Evolutionary conservation across 176 grass and related monocot genomes (phyloP).

Genomic region (Eremochloa ophiuroides): DNA sequence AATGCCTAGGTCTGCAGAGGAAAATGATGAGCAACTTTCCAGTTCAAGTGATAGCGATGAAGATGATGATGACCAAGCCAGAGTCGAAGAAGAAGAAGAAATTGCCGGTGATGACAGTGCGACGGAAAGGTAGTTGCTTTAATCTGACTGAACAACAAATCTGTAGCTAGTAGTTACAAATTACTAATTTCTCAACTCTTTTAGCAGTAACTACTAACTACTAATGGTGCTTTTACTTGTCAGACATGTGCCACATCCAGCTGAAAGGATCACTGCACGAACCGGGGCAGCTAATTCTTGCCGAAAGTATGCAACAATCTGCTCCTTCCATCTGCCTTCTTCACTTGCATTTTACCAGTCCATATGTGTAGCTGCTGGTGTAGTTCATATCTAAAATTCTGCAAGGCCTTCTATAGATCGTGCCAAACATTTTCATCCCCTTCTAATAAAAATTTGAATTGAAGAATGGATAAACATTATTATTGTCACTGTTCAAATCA

Average conservation of each 20-base stretch:
- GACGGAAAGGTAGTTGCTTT: slow-evolving; percentile 23
- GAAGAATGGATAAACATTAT: neutral
- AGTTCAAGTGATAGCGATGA: slow-evolving; percentile 17
- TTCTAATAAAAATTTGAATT: neutral
- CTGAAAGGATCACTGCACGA: too few species aligned
- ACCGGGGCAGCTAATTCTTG: neutral
- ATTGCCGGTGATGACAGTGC: neutral
- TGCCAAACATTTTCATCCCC: neutral
- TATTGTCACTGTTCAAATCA: neutral
- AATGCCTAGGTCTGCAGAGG: neutral
- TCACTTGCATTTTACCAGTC: neutral
- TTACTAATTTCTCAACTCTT: neutral
- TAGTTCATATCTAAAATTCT: neutral
- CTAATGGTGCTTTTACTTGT: neutral
- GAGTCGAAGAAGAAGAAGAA: neutral
- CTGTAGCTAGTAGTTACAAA: neutral
- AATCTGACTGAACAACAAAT: neutral
- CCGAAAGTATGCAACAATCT: neutral
- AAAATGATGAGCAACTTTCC: slow-evolving; percentile 4
- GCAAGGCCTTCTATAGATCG: neutral
- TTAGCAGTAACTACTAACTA: neutral
- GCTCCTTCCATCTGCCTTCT: neutral
- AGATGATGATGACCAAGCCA: neutral
- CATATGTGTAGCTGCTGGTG: too few species aligned
- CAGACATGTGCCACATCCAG: neutral